Base-by-base conservation (phyloP, 352 stramenopile genomes). In the Phytophthora hibernalis region DNA sequence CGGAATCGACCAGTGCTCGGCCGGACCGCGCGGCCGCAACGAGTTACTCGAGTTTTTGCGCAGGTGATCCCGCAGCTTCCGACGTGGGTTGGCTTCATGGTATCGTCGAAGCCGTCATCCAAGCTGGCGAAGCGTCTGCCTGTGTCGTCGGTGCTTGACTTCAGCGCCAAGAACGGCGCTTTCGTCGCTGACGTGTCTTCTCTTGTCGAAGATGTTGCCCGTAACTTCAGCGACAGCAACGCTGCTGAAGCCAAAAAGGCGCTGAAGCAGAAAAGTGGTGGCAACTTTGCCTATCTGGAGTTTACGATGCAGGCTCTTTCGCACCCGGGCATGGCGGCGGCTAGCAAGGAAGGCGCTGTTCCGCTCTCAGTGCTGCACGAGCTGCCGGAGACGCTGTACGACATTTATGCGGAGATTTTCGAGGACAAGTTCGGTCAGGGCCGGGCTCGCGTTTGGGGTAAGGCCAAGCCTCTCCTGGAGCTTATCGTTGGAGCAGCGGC, bases 321-420 rank as follows among this genome's bases (percentile, higher is more conserved):
- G 1, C 73, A 92, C 37, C 83, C 86, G 15, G 83, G 72, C 2
- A 86, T 92, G 80, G 43, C 53, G 0, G 50, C 49, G 3, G 45
- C 61, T 4, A 67, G 60, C 15, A 82, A 90, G 21, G 76, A 88
- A 30, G 80, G 74, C 1, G 61, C 60, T 16, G 78, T 94, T 37
- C 74, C 82, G 0, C 72, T 95, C 2, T 79, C 77, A 10, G 77
- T 94, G 9, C 70, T 93, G 5, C 65, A 91, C 16, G 84, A 96
- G 24, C 68, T 96, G 30, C 88, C 88, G 2, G 77, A 94, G 67
- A 87, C 84, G 15, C 65, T 96, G 26, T 89, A 85, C 64, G 88
- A 93, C 43, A 96, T 96, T 54, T 94, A 90, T 55, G 77, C 80
- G 2, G 83, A 93, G 65, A 93, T 96, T 40, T 96, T 96, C 47